These are phyloP conservation scores for Leishmania turanica DNA, from an alignment of 208 protist species.

Conservation along the genomic window DNA sequence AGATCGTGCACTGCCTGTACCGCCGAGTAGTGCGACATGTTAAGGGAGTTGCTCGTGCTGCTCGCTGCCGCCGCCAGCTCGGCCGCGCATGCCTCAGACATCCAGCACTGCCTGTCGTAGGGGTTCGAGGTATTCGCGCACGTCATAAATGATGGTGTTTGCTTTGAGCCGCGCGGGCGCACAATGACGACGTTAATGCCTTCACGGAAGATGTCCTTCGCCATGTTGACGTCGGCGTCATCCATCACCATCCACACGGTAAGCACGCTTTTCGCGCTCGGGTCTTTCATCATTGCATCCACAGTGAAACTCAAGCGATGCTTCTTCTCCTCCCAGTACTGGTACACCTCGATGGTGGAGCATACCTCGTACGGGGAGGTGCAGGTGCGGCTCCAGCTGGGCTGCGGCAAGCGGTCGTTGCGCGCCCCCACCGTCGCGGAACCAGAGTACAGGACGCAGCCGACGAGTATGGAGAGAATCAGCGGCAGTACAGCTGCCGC, in stretches of 20 bases:
- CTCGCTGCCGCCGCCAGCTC: conserved; percentile 22
- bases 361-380: conserved; percentile 30
- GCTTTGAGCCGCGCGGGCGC: conserved; percentile 42
- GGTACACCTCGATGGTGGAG: conserved; percentile 40
- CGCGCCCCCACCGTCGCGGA: background rate
- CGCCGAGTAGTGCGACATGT: conserved; percentile 37
- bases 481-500: background rate
- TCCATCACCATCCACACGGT: conserved; percentile 65
- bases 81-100: conserved; percentile 36
- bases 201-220: conserved; percentile 19
- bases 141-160: conserved; percentile 25
- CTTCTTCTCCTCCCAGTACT: conserved; percentile 35
- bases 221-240: conserved; percentile 24
- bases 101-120: conserved; percentile 33
- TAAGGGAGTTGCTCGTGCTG: conserved; percentile 1
- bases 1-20: conserved; percentile 50
- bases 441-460: background rate
- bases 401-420: conserved; percentile 31
- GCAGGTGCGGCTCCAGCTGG: conserved; percentile 39
- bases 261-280: conserved; percentile 9
- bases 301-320: conserved; percentile 37
- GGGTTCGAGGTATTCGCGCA: conserved; percentile 17
- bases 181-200: conserved; percentile 57
- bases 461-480: background rate
- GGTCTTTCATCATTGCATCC: conserved; percentile 18